Conservation (phyloP, 106 monocot species). For the Dioscorea alata region DNA sequence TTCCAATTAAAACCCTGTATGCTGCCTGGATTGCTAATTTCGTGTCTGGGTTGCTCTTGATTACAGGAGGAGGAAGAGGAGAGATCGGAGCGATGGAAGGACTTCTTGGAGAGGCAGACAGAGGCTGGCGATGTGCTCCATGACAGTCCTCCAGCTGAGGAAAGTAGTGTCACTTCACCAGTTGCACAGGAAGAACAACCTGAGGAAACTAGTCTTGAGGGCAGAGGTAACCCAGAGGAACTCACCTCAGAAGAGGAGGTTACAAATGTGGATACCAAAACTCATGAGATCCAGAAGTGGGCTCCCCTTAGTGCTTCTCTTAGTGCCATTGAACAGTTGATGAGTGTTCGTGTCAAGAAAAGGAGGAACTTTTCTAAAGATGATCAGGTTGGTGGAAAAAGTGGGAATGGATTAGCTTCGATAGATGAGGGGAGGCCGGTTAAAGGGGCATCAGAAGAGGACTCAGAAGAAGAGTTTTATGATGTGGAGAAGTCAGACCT, state of each 20-base stretch:
- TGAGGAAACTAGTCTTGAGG: background rate
- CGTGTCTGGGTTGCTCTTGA: slow-evolving; percentile 1
- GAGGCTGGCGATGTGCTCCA: slow-evolving; percentile 20
- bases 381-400: slow-evolving; percentile 6
- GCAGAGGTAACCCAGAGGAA: slow-evolving; percentile 19
- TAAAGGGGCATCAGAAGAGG: slow-evolving; percentile 31
- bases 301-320: slow-evolving; percentile 54
- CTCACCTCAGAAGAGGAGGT: slow-evolving; percentile 7
- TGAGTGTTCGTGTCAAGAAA: slow-evolving; percentile 66
- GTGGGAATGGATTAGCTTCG: slow-evolving; percentile 17
- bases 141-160: slow-evolving; percentile 5
- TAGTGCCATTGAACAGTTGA: slow-evolving; percentile 58
- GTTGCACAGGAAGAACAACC: background rate
- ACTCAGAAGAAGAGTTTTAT: slow-evolving; percentile 69
- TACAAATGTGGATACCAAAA: slow-evolving; percentile 25
- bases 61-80: slow-evolving; percentile 95
- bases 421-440: slow-evolving; percentile 29
- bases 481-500: slow-evolving; percentile 49
- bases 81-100: slow-evolving; percentile 79
- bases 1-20: background rate
- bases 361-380: slow-evolving; percentile 4
- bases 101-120: slow-evolving; percentile 56
- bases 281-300: slow-evolving; percentile 37
- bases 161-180: slow-evolving; percentile 6
- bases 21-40: no score